Evolutionary conservation across 805 yeast species (phyloP).

Genomic region (Brettanomyces naardenensis): DNA sequence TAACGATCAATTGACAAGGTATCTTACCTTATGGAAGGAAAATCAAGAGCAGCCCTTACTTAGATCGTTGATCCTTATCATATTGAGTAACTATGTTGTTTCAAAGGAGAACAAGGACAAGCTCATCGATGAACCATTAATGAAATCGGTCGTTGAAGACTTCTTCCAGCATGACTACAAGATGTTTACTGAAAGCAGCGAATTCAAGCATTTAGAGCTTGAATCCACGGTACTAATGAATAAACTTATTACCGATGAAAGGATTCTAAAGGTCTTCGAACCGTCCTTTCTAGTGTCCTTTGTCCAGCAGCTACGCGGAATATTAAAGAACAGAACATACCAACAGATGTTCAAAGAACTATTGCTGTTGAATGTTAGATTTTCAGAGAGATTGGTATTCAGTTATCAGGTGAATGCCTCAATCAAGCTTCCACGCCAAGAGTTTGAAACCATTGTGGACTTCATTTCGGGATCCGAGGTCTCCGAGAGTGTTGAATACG

Average conservation of each 20-base stretch:
- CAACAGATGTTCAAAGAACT: conserved; percentile 1
- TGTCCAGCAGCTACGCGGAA: background rate
- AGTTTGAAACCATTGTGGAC: background rate
- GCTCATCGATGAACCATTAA: conserved; percentile 3
- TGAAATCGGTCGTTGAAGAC: background rate
- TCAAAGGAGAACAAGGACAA: conserved; percentile 5
- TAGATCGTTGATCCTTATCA: conserved; percentile 10
- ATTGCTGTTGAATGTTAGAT: conserved; percentile 2
- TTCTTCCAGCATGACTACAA: conserved; percentile 3
- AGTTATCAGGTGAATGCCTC: background rate
- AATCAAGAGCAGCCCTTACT: background rate
- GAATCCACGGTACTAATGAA: conserved; percentile 8
- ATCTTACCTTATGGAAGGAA: conserved; percentile 2
- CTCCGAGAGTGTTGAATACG: background rate
- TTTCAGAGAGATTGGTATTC: conserved; percentile 1
- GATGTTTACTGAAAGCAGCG: background rate
- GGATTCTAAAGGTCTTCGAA: background rate
- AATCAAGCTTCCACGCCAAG: background rate
- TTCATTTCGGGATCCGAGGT: background rate
- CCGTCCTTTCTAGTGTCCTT: background rate
- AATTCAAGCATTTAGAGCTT: conserved; percentile 5
- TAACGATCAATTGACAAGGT: conserved; percentile 10
- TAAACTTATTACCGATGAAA: conserved; percentile 8
- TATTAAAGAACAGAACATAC: background rate
- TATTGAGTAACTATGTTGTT: conserved; percentile 12